Conservation (phyloP, 768 basidiomycete species). For the Kwoniella shandongensis region DNA sequence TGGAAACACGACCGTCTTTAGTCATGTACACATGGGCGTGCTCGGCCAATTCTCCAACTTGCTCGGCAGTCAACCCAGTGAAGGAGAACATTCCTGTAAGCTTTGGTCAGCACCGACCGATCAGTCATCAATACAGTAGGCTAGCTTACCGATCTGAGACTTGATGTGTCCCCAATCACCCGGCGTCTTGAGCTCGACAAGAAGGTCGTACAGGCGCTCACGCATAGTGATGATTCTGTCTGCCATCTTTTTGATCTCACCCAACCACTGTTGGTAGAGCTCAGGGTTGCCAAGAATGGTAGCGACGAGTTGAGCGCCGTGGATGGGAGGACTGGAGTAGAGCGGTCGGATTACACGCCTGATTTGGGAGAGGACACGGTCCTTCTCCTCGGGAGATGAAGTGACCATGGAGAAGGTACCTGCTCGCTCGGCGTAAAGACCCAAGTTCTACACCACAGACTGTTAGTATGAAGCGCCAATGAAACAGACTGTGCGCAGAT, state of each 20-base stretch:
- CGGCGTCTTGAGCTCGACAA: conserved; percentile 73
- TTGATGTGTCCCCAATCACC: conserved; percentile 93
- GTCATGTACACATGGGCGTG: conserved; percentile 53
- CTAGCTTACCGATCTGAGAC: conserved; percentile 70
- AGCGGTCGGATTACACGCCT: conserved; percentile 93
- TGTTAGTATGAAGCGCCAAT: background rate
- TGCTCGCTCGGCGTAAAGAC: conserved; percentile 95
- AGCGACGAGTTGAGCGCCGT: conserved; percentile 53
- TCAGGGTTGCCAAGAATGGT: conserved; percentile 49
- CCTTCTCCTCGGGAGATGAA: conserved; percentile 64
- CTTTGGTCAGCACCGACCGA: conserved; percentile 3
- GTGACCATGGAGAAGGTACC: conserved; percentile 84
- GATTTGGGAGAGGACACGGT: conserved; percentile 85
- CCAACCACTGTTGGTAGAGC: conserved; percentile 49
- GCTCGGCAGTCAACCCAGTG: conserved; percentile 40
- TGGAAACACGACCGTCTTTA: conserved; percentile 71
- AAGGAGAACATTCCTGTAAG: conserved; percentile 40
- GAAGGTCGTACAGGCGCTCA: conserved; percentile 62
- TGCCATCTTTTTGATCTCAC: conserved; percentile 88
- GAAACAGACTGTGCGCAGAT: conserved; percentile 1
- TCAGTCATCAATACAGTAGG: background rate
- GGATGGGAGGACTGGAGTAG: conserved; percentile 93
- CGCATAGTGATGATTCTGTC: conserved; percentile 91
- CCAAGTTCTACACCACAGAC: conserved; percentile 68
- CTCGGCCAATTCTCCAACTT: conserved; percentile 48